phyloP scores from a whole-genome alignment of 1,284 basidiomycete species.

The Ceratobasidium sp. region DNA sequence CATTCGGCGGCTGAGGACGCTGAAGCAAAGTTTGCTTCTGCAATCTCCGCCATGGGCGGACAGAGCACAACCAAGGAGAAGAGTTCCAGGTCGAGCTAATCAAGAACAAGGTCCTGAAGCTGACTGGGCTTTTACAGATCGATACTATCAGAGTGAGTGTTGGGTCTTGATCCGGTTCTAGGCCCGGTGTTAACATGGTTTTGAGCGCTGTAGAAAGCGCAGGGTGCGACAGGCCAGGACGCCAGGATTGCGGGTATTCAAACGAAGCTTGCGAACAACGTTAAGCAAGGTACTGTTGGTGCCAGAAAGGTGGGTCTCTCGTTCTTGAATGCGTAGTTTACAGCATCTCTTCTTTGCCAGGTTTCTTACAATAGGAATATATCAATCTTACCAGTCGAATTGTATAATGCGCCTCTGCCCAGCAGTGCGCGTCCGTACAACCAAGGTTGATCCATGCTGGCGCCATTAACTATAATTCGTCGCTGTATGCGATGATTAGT shows the following conservation, averaged over 20 bases:
- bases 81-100: not conserved
- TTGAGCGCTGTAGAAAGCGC: not conserved
- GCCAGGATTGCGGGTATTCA: not conserved
- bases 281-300: not conserved
- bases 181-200: no score
- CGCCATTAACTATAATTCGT: not conserved
- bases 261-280: conserved; percentile 7
- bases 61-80: conserved; percentile 50
- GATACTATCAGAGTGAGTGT: conserved; percentile 7
- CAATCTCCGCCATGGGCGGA: conserved; percentile 1
- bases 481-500: not conserved
- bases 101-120: conserved; percentile 17
- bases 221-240: not conserved
- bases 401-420: not conserved
- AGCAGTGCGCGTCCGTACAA: no score
- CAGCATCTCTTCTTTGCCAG: not conserved
- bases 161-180: no score
- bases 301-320: not conserved
- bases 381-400: not conserved
- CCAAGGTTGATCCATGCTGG: no score
- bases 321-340: not conserved
- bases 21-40: conserved; percentile 1
- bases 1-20: conserved; percentile 1
- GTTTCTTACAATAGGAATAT: not conserved
- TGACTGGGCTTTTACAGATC: not conserved